Evolutionary conservation across 1,139 yeast species (phyloP).

Genomic region (Pneumocystis sp.): DNA sequence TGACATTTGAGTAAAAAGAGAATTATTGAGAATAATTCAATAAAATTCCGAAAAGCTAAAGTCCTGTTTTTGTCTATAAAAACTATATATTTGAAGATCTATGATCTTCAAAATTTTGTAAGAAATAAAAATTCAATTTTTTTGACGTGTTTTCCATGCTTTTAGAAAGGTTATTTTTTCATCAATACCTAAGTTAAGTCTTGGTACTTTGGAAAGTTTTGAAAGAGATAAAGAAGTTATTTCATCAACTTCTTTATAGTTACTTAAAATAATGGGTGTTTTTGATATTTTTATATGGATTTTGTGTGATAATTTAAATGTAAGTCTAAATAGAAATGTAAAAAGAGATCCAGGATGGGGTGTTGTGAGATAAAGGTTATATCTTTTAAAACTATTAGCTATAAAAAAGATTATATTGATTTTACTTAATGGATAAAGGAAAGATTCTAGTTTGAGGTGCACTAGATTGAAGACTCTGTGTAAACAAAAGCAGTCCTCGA

Average conservation of each 20-base stretch:
- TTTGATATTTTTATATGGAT: constrained; percentile 4
- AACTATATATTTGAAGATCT: no score
- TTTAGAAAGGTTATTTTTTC: constrained; percentile 7
- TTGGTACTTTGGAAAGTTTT: constrained; percentile 5
- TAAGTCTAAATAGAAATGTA: constrained; percentile 5
- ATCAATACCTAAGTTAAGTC: constrained; percentile 4
- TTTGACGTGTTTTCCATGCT: constrained; percentile 1
- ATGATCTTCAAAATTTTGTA: no score
- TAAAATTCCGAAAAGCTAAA: no score
- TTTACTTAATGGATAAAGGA: neutral
- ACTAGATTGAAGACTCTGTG: constrained; percentile 2
- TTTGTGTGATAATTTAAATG: constrained; percentile 4
- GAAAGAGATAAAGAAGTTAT: constrained; percentile 1
- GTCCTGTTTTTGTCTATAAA: no score
- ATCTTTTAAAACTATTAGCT: neutral
- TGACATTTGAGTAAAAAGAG: no score
- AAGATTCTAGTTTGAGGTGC: neutral
- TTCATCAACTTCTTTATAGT: neutral
- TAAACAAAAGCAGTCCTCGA: constrained; percentile 7
- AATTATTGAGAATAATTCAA: neutral
- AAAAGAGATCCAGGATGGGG: constrained; percentile 5
- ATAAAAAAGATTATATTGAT: neutral
- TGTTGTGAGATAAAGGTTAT: constrained; percentile 5
- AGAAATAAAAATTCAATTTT: neutral
- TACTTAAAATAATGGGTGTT: constrained; percentile 2